phyloP scores from a whole-genome alignment of 495 filamentous ascomycete genomes.

The Hapsidospora chrysogenum region DNA sequence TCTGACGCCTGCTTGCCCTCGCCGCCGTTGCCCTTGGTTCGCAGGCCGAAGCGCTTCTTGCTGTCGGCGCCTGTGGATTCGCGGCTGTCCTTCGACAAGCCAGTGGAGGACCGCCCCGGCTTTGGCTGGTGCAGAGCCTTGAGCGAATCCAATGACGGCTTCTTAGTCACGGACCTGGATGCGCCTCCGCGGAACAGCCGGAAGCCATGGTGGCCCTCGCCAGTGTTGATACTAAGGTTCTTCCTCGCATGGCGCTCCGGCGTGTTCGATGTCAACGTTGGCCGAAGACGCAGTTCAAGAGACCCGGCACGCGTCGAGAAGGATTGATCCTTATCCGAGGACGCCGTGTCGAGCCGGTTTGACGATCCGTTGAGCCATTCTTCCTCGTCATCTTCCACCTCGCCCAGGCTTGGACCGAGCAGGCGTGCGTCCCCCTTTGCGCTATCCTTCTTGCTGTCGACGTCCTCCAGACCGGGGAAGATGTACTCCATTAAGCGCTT shows the following conservation, averaged over 20 bases:
- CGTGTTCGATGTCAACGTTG: slow-evolving; percentile 51
- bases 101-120: slow-evolving; percentile 32
- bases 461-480: slow-evolving; percentile 59
- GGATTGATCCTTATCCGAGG: slow-evolving; percentile 15
- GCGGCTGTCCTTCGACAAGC: slow-evolving; percentile 20
- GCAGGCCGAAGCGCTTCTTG: slow-evolving; percentile 34
- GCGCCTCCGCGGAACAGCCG: slow-evolving; percentile 32
- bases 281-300: slow-evolving; percentile 60
- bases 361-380: slow-evolving; percentile 13
- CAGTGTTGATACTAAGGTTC: slow-evolving; percentile 29
- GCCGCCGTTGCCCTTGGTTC: slow-evolving; percentile 15
- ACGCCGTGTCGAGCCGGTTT: slow-evolving; percentile 13
- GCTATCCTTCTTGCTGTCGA: slow-evolving; percentile 15
- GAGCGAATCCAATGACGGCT: slow-evolving; percentile 52
- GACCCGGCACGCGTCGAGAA: slow-evolving; percentile 43
- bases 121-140: slow-evolving; percentile 22
- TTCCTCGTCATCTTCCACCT: slow-evolving; percentile 18
- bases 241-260: slow-evolving; percentile 26
- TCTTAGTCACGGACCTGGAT: slow-evolving; percentile 32
- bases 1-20: slow-evolving; percentile 46
- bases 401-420: not conserved
- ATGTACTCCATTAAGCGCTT: slow-evolving; percentile 96
- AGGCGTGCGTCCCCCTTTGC: not conserved
- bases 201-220: slow-evolving; percentile 26
- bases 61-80: slow-evolving; percentile 23